Evolutionary conservation across 192 early-diverging fungal genomes (phyloP).

Genomic region (Backusella mclennaniae): DNA sequence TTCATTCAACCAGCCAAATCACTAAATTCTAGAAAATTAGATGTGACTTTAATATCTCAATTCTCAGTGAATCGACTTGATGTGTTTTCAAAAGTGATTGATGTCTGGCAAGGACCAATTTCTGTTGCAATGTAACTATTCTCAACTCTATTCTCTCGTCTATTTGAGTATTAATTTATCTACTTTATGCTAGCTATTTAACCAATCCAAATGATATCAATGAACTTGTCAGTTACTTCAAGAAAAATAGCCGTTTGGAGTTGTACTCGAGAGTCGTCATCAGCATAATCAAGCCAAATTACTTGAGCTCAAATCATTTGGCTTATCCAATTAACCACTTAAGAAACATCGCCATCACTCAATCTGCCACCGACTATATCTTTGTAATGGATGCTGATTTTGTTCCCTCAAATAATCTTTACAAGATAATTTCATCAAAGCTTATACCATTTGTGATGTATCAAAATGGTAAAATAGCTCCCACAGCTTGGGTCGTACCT

Average conservation of each 20-base stretch:
- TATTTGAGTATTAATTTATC: background rate
- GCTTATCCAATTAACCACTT: conserved; percentile 55
- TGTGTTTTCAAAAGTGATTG: conserved; percentile 41
- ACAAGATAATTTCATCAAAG: conserved; percentile 19
- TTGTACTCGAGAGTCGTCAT: conserved; percentile 22
- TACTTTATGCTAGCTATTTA: conserved; percentile 38
- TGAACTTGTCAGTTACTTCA: conserved; percentile 39
- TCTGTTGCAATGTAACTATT: conserved; percentile 43
- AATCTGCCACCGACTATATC: conserved; percentile 41
- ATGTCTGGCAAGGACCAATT: conserved; percentile 47
- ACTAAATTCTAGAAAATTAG: conserved; percentile 5
- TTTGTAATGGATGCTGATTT: conserved; percentile 59
- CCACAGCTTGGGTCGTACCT: conserved; percentile 45
- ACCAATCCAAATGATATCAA: conserved; percentile 40
- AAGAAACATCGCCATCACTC: conserved; percentile 44
- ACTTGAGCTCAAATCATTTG: conserved; percentile 25
- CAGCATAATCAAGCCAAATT: conserved; percentile 49
- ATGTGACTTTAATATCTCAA: conserved; percentile 47
- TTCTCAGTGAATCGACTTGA: conserved; percentile 53
- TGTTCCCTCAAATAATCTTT: conserved; percentile 41
- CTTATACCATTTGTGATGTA: conserved; percentile 25
- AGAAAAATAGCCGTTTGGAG: conserved; percentile 16
- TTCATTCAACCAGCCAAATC: background rate
- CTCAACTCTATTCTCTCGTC: background rate
- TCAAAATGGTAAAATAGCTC: background rate